These are phyloP conservation scores for Boletus reticuloceps DNA, from an alignment of 768 basidiomycete genomes.

Conservation along the genomic window DNA sequence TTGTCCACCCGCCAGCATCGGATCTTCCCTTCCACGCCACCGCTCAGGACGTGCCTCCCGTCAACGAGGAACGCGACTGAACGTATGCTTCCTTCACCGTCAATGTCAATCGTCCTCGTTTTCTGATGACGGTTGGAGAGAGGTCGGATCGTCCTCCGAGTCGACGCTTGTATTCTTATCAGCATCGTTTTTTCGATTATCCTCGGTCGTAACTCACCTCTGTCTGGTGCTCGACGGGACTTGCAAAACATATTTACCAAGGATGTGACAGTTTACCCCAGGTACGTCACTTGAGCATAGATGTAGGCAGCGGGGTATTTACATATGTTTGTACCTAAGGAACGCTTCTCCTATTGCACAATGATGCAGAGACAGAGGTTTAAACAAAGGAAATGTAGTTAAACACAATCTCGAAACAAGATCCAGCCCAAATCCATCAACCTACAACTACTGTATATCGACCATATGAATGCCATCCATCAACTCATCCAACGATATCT, in stretches of 20 bases:
- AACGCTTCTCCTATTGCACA: too few species aligned
- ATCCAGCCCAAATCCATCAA: too few species aligned
- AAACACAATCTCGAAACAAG: neutral
- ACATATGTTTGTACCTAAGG: too few species aligned
- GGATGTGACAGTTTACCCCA: too few species aligned
- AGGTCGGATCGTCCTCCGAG: neutral
- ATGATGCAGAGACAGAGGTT: too few species aligned
- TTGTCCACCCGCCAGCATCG: slow-evolving; percentile 3
- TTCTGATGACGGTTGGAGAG: neutral
- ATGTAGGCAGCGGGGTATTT: too few species aligned
- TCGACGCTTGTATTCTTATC: neutral
- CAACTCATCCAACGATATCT: too few species aligned
- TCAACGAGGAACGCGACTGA: slow-evolving; percentile 6
- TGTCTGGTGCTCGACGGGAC: neutral
- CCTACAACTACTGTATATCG: too few species aligned
- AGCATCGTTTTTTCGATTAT: neutral
- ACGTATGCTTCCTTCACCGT: slow-evolving; percentile 1
- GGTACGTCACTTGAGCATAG: neutral
- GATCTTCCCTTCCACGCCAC: slow-evolving; percentile 1
- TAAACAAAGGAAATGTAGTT: too few species aligned
- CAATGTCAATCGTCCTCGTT: neutral
- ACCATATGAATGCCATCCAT: too few species aligned
- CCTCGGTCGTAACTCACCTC: neutral
- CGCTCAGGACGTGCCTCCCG: slow-evolving; percentile 5
- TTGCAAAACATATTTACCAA: neutral